Evolutionary conservation across 495 filamentous ascomycete species (phyloP), one percentile per base, ranked within the genome.

Genomic region (Penicillium cataractarum): DNA sequence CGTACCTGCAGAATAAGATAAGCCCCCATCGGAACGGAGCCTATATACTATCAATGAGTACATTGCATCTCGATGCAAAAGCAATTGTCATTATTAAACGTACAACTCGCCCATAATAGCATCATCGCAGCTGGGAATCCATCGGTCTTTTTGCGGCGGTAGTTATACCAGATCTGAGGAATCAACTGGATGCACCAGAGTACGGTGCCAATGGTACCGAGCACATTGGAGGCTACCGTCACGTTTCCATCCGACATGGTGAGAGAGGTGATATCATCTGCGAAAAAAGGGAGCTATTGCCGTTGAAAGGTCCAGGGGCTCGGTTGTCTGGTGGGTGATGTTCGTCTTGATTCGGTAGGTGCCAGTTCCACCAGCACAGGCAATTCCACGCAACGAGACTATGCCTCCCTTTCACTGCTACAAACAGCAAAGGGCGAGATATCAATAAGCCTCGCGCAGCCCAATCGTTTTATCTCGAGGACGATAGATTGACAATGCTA

Each of bases 71-170:
- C 27, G n/a, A 58, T 40, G 3, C 10, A 9, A 32, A 29, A 52
- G 15, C 29, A 32, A 37, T 24, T 42, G 0, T 0, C 19, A 44
- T 54, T 6, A 10, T 3, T 0, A 26, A 37, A 69, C 83, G 57
- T 71, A 90, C 88, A 89, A 32, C 82, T 69, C 24, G 87, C 87
- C 89, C 90, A 92, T 2, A 92, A 71, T 57, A 92, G 86, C 84
- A 91, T 87, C 90, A 93, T 93, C 17, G 77, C 62, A 0, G 81
- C 84, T 5, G 90, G 90, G 1, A 93, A 78, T 0, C 90, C 90
- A 42, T 91, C 87, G 1, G 90, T 92, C 53, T 83, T 83, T 66
- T 93, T 92, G 12, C 75, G 80, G 10, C 79, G 77, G 81, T 85
- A 91, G 70, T 91, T 92, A 60, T 84, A 82, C 88, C 88, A 92